Base-by-base conservation (phyloP, 2,329 filamentous ascomycete genomes). In the Trichoderma sp. region DNA sequence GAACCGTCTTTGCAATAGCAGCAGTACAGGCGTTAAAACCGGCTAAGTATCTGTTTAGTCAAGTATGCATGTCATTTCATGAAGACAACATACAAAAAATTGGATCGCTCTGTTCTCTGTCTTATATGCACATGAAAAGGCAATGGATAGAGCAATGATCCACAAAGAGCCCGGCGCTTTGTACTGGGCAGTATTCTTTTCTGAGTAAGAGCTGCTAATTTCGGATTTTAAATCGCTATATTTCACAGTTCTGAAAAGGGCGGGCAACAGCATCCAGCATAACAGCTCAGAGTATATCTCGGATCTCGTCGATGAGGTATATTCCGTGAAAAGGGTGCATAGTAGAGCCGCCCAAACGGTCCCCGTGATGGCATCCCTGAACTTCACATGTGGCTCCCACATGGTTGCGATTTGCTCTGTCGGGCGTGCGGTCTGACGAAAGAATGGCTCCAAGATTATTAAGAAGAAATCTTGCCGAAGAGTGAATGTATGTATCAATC, bases 21-120 rank as follows among this genome's bases (percentile, higher is more conserved):
- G 59, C 11, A 77, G 34, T 1, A 77, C 24, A 2, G 76, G 75
- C 0, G 72, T 73, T 16, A 77, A 61, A 2, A 67, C 56, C 0
- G 76, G 74, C 76, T 77, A 10, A 1, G 1, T 4, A 28, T 6
- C 14, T 43, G 21, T 30, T 69, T 49, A 69, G 60, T n/a, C 24
- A 0, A 14, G 46, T 10, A 24, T 14, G 14, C 24, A 8, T 21
- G 1, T 8, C 4, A 21, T 4, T 7, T 14, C n/a, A 60, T 43
- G 54, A 52, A 5, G 34, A 7, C 28, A 24, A 21, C 71, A 67
- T 64, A 74, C 71, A 32, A 68, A 46, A 52, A 70, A 68, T 30
- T 63, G 65, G 5, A 68, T 10, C 1, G 66, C 32, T 10, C 52
- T 71, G 32, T 58, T 72, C 32, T 75, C 74, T 1, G 73, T 69